Evolutionary conservation across 768 basidiomycete species (phyloP).

Genomic region (Leccinum fibrillosum): DNA sequence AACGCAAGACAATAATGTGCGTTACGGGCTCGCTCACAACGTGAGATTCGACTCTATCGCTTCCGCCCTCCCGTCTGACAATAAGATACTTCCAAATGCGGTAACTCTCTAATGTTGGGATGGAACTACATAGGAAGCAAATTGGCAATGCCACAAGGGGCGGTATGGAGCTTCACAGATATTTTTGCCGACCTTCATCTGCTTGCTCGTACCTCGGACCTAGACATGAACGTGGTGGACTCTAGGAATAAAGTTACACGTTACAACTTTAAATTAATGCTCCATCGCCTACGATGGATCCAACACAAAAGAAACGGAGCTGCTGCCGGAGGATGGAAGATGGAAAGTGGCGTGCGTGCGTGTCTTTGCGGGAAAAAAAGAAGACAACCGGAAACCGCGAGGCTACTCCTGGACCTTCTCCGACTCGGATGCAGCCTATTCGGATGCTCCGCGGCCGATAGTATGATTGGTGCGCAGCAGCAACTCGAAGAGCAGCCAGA

Average conservation of each 20-base stretch:
- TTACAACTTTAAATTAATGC: not conserved
- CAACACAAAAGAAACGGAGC: conserved; percentile 10
- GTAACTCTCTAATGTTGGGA: conserved; percentile 19
- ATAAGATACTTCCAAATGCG: conserved; percentile 17
- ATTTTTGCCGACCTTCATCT: not conserved
- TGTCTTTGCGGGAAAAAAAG: not conserved
- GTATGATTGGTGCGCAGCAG: not conserved
- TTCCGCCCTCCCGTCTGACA: conserved; percentile 10
- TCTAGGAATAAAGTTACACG: not conserved
- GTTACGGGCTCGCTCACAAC: not conserved
- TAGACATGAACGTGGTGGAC: not conserved
- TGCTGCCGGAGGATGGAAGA: not conserved
- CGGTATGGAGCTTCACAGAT: not conserved
- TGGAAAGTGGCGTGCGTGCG: not conserved
- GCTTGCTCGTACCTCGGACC: not conserved
- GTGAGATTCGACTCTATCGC: conserved; percentile 7
- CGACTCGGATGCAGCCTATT: not conserved
- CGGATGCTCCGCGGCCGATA: not conserved
- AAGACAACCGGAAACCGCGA: not conserved
- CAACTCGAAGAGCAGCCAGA: not conserved
- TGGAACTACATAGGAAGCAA: not conserved
- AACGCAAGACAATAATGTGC: conserved; percentile 20
- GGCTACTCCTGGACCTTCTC: not conserved
- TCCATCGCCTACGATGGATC: not conserved
- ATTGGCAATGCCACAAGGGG: not conserved